Conservation (phyloP, 441 rosid species). For the Cnidoscolus chayamansa region DNA sequence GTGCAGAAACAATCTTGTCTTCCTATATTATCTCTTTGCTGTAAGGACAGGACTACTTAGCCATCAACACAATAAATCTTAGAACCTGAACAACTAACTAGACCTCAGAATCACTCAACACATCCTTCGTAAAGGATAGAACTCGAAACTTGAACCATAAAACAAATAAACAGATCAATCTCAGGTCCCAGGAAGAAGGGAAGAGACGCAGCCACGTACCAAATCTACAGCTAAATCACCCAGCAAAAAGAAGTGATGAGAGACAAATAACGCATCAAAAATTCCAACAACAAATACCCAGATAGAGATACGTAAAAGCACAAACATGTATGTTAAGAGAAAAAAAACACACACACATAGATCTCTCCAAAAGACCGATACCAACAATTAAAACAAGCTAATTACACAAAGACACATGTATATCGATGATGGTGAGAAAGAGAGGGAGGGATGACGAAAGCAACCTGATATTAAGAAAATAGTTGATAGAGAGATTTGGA, state of each 20-base stretch:
- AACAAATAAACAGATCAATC: conserved; percentile 19
- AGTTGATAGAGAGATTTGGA: conserved; percentile 6
- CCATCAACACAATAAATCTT: neutral
- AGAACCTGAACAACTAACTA: neutral
- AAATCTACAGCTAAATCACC: conserved; percentile 14
- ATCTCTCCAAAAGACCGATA: conserved; percentile 4
- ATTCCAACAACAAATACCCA: neutral
- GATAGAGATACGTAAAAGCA: neutral
- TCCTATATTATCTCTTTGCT: neutral
- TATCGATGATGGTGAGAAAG: neutral
- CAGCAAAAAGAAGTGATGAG: neutral
- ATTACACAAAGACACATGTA: neutral
- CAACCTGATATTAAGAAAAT: conserved; percentile 34
- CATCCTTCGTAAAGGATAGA: neutral
- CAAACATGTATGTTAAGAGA: neutral
- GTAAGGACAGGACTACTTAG: too few relatives aligned
- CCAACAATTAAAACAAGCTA: neutral
- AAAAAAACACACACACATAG: conserved; percentile 3
- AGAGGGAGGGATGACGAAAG: conserved; percentile 13
- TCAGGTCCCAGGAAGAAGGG: conserved; percentile 26
- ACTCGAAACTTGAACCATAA: neutral
- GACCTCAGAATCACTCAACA: neutral
- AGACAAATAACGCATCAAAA: neutral
- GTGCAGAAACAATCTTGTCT: too few relatives aligned
- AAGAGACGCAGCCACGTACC: neutral